Percentiles rank a stretch among this genome's conserved stretches.
Evolutionary conservation across 1,139 yeast genomes (phyloP).

Genomic region (Arxiozyma bovina): DNA sequence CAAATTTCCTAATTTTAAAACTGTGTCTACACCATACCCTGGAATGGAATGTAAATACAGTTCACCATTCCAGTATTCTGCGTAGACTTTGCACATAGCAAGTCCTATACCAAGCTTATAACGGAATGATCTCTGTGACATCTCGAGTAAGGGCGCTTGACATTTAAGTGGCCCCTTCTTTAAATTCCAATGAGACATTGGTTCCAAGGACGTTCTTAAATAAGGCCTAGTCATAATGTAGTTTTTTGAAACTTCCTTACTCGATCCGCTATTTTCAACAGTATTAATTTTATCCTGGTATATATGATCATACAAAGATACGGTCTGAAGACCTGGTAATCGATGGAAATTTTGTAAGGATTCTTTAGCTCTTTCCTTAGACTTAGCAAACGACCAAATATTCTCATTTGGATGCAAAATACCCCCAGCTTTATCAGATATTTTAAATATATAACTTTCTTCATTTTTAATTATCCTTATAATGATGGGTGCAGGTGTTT

Average conservation of each 20-base stretch:
- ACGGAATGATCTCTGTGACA: slow-evolving; percentile 65
- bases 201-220: slow-evolving; percentile 35
- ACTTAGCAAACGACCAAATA: slow-evolving; percentile 80
- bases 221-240: slow-evolving; percentile 12
- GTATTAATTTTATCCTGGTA: slow-evolving; percentile 8
- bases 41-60: slow-evolving; percentile 72
- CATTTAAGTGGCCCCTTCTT: slow-evolving; percentile 18
- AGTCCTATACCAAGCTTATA: slow-evolving; percentile 76
- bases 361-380: slow-evolving; percentile 47
- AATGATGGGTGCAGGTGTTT: slow-evolving; percentile 45
- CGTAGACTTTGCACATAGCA: slow-evolving; percentile 85
- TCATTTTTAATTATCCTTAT: slow-evolving; percentile 63
- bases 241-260: slow-evolving; percentile 3
- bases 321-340: slow-evolving; percentile 46
- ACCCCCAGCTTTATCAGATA: slow-evolving; percentile 91
- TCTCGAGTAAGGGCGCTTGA: slow-evolving; percentile 40
- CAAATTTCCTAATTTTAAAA: slow-evolving; percentile 64
- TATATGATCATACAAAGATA: slow-evolving; percentile 28
- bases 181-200: slow-evolving; percentile 28
- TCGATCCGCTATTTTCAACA: not conserved
- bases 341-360: slow-evolving; percentile 57
- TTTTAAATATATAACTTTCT: slow-evolving; percentile 61
- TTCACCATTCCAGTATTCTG: slow-evolving; percentile 94
- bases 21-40: slow-evolving; percentile 88
- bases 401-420: slow-evolving; percentile 32